These are phyloP conservation scores for Yamadazyma spencermartinsiae DNA, from an alignment of 1,139 yeast genomes.

Conservation along the genomic window DNA sequence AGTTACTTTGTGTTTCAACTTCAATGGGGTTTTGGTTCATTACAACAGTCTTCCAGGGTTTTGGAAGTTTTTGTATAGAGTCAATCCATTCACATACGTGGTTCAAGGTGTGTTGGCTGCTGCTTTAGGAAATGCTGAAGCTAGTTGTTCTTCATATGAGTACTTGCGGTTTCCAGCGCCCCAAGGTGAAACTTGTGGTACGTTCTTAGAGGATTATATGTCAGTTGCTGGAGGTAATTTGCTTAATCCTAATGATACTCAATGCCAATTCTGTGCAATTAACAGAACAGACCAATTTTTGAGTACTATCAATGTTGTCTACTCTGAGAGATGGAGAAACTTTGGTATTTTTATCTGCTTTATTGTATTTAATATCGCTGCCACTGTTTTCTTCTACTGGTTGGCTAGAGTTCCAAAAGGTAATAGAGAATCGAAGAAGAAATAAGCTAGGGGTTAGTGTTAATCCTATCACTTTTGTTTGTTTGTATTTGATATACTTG, in stretches of 20 bases:
- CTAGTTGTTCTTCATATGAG: conserved; percentile 29
- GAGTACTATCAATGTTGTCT: conserved; percentile 40
- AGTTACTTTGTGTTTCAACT: conserved; percentile 61
- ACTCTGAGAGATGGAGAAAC: conserved; percentile 65
- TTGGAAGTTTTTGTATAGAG: conserved; percentile 62
- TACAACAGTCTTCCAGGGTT: conserved; percentile 50
- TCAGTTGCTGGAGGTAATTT: conserved; percentile 53
- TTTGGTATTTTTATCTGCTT: conserved; percentile 54
- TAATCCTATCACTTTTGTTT: too few species aligned
- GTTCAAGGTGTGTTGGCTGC: conserved; percentile 42
- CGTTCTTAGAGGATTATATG: conserved; percentile 50
- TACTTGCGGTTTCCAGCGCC: conserved; percentile 27
- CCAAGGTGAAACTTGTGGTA: conserved; percentile 56
- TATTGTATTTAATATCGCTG: conserved; percentile 52
- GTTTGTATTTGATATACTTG: background rate
- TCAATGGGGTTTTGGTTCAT: conserved; percentile 81
- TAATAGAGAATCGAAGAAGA: conserved; percentile 23
- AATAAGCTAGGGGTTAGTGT: conserved; percentile 5
- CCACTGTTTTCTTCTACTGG: conserved; percentile 64
- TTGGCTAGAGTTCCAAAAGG: conserved; percentile 72
- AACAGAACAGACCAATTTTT: conserved; percentile 52
- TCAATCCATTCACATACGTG: conserved; percentile 68
- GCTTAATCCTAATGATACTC: conserved; percentile 39
- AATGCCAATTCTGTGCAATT: conserved; percentile 55
- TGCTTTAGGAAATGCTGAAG: conserved; percentile 27